Percentiles rank a stretch among this genome's conserved stretches.
phyloP scores from a whole-genome alignment of 2,329 filamentous ascomycete genomes.

The Aspergillus felis region DNA sequence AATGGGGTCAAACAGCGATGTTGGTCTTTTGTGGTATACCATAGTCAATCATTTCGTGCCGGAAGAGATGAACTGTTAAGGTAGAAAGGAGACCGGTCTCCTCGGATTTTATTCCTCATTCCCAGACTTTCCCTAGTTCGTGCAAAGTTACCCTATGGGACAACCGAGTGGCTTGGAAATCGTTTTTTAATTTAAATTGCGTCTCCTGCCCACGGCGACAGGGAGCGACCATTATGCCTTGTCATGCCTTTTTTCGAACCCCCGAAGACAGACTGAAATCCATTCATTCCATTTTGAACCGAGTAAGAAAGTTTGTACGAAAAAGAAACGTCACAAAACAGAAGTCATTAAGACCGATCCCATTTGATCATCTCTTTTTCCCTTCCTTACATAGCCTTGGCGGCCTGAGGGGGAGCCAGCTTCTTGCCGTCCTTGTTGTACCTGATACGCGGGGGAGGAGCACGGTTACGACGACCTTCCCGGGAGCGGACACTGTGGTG shows the following conservation, averaged over 20 bases:
- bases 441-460: conserved; percentile 91
- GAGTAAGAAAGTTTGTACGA: conserved; percentile 27
- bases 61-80: background rate
- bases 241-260: background rate
- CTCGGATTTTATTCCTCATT: background rate
- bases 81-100: background rate
- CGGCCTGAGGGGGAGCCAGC: conserved; percentile 80
- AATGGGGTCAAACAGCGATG: background rate
- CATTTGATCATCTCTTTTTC: conserved; percentile 33
- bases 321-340: conserved; percentile 34
- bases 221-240: conserved; percentile 4
- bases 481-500: conserved; percentile 82
- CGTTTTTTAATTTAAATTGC: conserved; percentile 14
- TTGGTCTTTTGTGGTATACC: background rate
- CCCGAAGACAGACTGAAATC: conserved; percentile 19
- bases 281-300: conserved; percentile 23
- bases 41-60: background rate
- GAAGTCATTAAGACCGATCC: conserved; percentile 34
- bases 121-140: background rate
- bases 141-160: conserved; percentile 1
- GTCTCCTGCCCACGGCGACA: conserved; percentile 11
- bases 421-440: conserved; percentile 99
- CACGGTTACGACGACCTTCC: conserved; percentile 97
- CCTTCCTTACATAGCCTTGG: conserved; percentile 54
- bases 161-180: conserved; percentile 9